Evolutionary conservation across 2,329 filamentous ascomycete species (phyloP).

Genomic region (Nemania sp.): DNA sequence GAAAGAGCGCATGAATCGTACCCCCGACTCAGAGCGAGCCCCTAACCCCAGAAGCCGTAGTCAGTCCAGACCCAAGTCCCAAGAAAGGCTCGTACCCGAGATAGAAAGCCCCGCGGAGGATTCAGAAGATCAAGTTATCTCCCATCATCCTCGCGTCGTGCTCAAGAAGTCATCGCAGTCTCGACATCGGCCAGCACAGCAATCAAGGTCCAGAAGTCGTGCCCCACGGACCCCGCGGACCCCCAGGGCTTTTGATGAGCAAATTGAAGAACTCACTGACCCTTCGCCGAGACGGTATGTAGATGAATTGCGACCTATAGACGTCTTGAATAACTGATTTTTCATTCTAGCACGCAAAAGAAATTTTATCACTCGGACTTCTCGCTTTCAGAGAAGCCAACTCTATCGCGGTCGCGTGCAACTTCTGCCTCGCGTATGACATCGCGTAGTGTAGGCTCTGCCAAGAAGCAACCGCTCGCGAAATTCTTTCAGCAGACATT

Average conservation of each 20-base stretch:
- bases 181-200: conserved; percentile 31
- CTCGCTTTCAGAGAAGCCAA: conserved; percentile 37
- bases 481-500: conserved; percentile 37
- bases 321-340: conserved; percentile 25
- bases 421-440: conserved; percentile 41
- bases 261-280: conserved; percentile 33
- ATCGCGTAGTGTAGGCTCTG: conserved; percentile 43
- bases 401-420: conserved; percentile 41
- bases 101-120: conserved; percentile 24
- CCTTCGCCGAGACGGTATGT: conserved; percentile 40
- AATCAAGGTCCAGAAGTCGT: conserved; percentile 34
- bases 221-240: conserved; percentile 29
- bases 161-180: conserved; percentile 28
- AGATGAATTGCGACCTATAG: conserved; percentile 5
- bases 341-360: conserved; percentile 29
- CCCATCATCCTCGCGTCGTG: conserved; percentile 18
- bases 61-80: conserved; percentile 19
- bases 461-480: conserved; percentile 39
- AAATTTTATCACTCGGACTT: conserved; percentile 41
- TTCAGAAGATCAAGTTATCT: conserved; percentile 19
- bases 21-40: conserved; percentile 26
- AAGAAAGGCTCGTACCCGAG: conserved; percentile 18
- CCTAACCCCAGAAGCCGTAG: conserved; percentile 21
- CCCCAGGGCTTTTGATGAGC: conserved; percentile 29
- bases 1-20: conserved; percentile 28